Base-by-base conservation (phyloP, 805 yeast species). In the Candida koratica region DNA sequence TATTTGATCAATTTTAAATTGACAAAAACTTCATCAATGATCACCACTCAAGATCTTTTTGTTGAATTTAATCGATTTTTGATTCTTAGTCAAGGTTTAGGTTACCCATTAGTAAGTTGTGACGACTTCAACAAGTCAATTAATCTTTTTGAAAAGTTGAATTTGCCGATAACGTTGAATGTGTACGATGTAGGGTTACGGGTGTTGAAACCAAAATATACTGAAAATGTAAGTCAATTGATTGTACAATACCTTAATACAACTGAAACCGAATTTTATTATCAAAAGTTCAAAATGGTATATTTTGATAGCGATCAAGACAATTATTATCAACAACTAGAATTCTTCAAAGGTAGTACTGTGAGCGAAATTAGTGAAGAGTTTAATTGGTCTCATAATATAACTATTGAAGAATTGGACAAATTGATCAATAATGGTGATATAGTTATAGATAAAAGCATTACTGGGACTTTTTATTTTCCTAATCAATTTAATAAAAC, bases 71-170 rank as follows among this genome's bases (percentile, higher is more conserved):
- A 67, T 35, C 52, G 71, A 22, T 63, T 51, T 43, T 43, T 61
- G 13, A 45, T 59, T 3, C 30, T 43, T n/a, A 48, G 58, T 4
- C 69, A 60, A 36, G 73, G 73, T 2, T 63, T 64, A 44, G 83
- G 82, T 2, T 67, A 77, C 6, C 81, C 81, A 32, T 65, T 87
- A 26, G 71, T 89, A 1, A 70, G 85, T 1, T 85, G 96, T 1
- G 58, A 57, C 16, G 94, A 86, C 45, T 61, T 90, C 34, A 67
- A 59, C 34, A 73, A 72, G 30, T 79, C 95, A 0, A 71, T 86
- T 36, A 67, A 65, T 17, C 53, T 67, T 10, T 77, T 87, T 49
- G 78, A 73, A 5, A 49, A 48, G 6, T 59, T 88, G 28, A 66
- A 73, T 6, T 60, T 90, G 11, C 87, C 90, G 0, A 56, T 82